phyloP scores from a whole-genome alignment of 768 basidiomycete genomes.

The Pisolithus microcarpus region DNA sequence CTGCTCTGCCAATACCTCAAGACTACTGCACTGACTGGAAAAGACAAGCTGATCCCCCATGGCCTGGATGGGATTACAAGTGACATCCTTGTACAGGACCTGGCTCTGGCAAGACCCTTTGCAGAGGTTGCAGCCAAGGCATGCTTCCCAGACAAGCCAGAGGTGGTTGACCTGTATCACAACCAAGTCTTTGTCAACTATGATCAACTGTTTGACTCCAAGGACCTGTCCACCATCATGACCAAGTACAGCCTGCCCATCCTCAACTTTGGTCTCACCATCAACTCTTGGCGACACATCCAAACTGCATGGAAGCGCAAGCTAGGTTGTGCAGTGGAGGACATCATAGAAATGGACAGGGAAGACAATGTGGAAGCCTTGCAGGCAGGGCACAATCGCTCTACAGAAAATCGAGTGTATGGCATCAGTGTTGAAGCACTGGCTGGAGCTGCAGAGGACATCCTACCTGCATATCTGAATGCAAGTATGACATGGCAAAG shows the following conservation, averaged over 20 bases:
- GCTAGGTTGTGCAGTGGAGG: too few relatives aligned
- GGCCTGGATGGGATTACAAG: slow-evolving; percentile 15
- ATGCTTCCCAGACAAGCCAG: too few relatives aligned
- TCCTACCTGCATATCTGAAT: not conserved
- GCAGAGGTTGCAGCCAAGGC: slow-evolving; percentile 2
- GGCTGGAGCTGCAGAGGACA: not conserved
- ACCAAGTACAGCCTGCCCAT: too few relatives aligned
- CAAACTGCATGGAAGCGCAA: too few relatives aligned
- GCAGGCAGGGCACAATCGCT: not conserved
- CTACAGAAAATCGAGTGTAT: not conserved
- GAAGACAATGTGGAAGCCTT: too few relatives aligned
- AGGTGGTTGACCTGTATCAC: too few relatives aligned
- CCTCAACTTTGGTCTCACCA: too few relatives aligned
- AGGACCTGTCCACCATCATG: too few relatives aligned
- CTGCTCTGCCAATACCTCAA: not conserved
- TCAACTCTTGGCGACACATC: too few relatives aligned
- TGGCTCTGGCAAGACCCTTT: slow-evolving; percentile 16
- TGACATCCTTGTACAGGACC: slow-evolving; percentile 21
- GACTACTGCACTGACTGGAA: not conserved
- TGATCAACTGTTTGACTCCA: too few relatives aligned
- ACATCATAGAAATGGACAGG: too few relatives aligned
- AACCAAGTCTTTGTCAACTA: too few relatives aligned
- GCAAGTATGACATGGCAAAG: not conserved
- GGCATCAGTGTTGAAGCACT: not conserved
- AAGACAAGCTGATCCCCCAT: slow-evolving; percentile 24